Evolutionary conservation across 1,284 basidiomycete species (phyloP).

Genomic region (Schizophyllum commune): DNA sequence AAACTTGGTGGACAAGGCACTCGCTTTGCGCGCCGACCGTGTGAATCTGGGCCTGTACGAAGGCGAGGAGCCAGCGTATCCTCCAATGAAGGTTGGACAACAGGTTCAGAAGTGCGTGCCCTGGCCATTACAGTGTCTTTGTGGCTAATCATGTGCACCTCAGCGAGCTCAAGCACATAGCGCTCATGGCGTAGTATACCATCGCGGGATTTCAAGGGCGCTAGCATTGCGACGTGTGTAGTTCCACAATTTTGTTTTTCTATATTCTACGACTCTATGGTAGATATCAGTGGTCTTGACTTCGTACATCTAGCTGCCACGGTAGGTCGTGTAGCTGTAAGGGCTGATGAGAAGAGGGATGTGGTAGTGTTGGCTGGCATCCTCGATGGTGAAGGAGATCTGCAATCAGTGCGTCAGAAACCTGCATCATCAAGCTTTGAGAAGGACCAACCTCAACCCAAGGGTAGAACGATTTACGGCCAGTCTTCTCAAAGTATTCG

Average conservation of each 20-base stretch:
- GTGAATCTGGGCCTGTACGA: conserved; percentile 31
- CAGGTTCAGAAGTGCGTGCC: neutral
- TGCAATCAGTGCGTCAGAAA: conserved; percentile 20
- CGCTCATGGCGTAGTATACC: neutral
- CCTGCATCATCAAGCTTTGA: neutral
- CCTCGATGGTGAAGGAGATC: conserved; percentile 70
- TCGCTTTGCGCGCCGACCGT: conserved; percentile 28
- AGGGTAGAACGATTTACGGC: conserved; percentile 76
- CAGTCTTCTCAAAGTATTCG: conserved; percentile 66
- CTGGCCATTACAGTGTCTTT: neutral
- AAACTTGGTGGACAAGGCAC: conserved; percentile 39
- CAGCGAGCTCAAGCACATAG: neutral
- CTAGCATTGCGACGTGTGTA: conserved; percentile 27
- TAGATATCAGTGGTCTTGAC: too few relatives aligned
- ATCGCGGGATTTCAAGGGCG: neutral
- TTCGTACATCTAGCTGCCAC: conserved; percentile 55
- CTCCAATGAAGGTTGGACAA: conserved; percentile 77
- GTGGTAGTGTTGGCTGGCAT: conserved; percentile 73
- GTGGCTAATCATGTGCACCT: neutral
- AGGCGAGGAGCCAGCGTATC: conserved; percentile 45
- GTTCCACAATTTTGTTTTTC: conserved; percentile 62
- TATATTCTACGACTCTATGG: neutral
- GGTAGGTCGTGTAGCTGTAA: conserved; percentile 88
- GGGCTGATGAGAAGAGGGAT: conserved; percentile 89
- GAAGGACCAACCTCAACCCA: conserved; percentile 63